These are phyloP conservation scores for Lunularia cruciata DNA, from an alignment of 225 moss, liverwort and hornwort genomes.

Conservation along the genomic window DNA sequence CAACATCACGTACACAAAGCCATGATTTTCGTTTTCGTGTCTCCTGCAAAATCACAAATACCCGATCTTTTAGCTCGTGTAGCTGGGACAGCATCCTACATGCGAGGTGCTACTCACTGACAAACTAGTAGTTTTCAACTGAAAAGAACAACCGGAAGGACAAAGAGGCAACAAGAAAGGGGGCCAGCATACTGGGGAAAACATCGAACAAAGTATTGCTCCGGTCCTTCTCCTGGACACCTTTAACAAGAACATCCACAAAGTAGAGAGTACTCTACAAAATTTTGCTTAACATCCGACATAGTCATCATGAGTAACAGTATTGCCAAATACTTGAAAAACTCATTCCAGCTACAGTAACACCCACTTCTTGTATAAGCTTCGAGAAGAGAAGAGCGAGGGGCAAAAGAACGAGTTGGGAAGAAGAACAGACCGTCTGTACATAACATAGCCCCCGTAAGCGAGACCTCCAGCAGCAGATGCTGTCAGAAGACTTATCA, in stretches of 20 bases:
- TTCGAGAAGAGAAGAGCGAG: neutral
- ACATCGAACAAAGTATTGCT: neutral
- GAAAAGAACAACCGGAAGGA: neutral
- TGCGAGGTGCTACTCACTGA: neutral
- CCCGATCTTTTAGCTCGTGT: neutral
- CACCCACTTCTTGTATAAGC: neutral
- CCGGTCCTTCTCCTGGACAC: neutral
- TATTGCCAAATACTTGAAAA: neutral
- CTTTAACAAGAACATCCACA: neutral
- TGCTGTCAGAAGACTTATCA: slow-evolving; percentile 50
- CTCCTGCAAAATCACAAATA: slow-evolving; percentile 50
- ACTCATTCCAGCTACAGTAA: neutral
- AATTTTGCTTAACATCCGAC: neutral
- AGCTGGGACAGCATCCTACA: neutral
- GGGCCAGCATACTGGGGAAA: neutral
- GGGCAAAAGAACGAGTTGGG: slow-evolving; percentile 5
- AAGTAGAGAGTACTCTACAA: neutral
- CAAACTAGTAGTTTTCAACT: neutral
- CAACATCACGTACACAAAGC: slow-evolving; percentile 78
- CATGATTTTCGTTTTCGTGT: slow-evolving; percentile 52
- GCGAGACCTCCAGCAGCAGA: slow-evolving; percentile 43
- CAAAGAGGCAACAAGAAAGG: too few relatives aligned
- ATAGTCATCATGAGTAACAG: neutral
- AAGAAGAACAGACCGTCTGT: slow-evolving; percentile 49
- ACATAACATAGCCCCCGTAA: slow-evolving; percentile 54